These are phyloP conservation scores for Lobosporangium transversale DNA, from an alignment of 192 early-diverging fungal species.

Conservation along the genomic window DNA sequence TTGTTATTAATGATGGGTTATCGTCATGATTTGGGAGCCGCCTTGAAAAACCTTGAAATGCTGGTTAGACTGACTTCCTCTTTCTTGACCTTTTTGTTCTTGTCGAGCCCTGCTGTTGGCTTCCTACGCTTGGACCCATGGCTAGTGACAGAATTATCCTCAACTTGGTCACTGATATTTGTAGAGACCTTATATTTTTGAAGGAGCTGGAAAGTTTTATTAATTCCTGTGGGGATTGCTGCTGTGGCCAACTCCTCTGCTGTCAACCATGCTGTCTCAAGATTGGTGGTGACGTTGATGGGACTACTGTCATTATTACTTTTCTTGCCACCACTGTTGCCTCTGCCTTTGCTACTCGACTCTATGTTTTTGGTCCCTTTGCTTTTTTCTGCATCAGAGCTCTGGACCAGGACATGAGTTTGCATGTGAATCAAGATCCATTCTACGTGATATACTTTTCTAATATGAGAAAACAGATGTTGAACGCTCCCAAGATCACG, in stretches of 20 bases:
- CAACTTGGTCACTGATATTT: background rate
- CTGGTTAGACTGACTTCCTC: background rate
- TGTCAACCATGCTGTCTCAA: constrained; percentile 53
- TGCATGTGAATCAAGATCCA: constrained; percentile 51
- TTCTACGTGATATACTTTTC: constrained; percentile 61
- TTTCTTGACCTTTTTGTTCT: constrained; percentile 25
- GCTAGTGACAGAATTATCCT: background rate
- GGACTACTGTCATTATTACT: background rate
- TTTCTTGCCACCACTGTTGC: background rate
- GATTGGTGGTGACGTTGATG: too few species aligned
- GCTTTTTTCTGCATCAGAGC: too few species aligned
- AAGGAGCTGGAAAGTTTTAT: constrained; percentile 65
- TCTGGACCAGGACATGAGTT: too few species aligned
- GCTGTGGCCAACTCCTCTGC: constrained; percentile 55
- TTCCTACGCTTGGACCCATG: constrained; percentile 12
- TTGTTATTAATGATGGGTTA: too few species aligned
- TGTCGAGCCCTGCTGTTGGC: background rate
- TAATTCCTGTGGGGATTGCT: constrained; percentile 66
- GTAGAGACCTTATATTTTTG: constrained; percentile 45
- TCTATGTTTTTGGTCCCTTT: too few species aligned
- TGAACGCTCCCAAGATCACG: constrained; percentile 61
- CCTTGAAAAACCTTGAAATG: constrained; percentile 24
- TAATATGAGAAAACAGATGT: constrained; percentile 79
- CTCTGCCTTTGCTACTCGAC: too few species aligned
- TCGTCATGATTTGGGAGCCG: background rate